Percentiles rank a stretch among this genome's conserved stretches.
These are phyloP conservation scores for Boletellus sp. DNA, from an alignment of 1,284 basidiomycete genomes.

Conservation along the genomic window DNA sequence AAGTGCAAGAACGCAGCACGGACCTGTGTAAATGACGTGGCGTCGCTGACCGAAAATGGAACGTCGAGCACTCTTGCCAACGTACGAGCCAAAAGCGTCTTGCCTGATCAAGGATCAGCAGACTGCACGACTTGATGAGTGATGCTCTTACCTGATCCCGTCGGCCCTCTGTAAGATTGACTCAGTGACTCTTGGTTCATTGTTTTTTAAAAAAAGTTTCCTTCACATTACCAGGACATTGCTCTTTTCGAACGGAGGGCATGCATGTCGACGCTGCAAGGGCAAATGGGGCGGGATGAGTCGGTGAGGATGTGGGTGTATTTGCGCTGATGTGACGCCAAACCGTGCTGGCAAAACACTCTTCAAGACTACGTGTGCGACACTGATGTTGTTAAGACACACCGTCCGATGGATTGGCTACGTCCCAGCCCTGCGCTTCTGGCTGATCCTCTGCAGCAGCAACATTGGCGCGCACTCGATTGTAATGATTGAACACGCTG, in stretches of 20 bases:
- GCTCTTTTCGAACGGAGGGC: constrained; percentile 85
- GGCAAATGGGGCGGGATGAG: constrained; percentile 37
- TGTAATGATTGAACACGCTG: constrained; percentile 93
- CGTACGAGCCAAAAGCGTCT: constrained; percentile 83
- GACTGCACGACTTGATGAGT: background rate
- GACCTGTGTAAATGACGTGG: constrained; percentile 81
- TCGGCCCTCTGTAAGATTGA: constrained; percentile 60
- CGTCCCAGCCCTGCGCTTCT: constrained; percentile 31
- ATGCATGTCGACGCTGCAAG: constrained; percentile 40
- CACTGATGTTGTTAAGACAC: constrained; percentile 13
- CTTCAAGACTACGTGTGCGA: background rate
- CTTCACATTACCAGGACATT: constrained; percentile 80
- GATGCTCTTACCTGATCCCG: constrained; percentile 62
- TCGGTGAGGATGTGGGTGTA: constrained; percentile 52
- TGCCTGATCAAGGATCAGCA: constrained; percentile 49
- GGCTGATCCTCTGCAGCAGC: constrained; percentile 46
- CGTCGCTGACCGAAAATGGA: constrained; percentile 85
- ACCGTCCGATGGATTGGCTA: constrained; percentile 33
- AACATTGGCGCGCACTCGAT: constrained; percentile 69
- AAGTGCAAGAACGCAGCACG: constrained; percentile 15
- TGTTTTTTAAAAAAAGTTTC: background rate
- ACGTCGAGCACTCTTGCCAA: constrained; percentile 85
- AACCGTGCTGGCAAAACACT: constrained; percentile 26
- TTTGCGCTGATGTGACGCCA: constrained; percentile 48
- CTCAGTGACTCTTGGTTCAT: constrained; percentile 8